phyloP scores from a whole-genome alignment of 495 filamentous ascomycete genomes.

The Trichocladium uniseriatum region DNA sequence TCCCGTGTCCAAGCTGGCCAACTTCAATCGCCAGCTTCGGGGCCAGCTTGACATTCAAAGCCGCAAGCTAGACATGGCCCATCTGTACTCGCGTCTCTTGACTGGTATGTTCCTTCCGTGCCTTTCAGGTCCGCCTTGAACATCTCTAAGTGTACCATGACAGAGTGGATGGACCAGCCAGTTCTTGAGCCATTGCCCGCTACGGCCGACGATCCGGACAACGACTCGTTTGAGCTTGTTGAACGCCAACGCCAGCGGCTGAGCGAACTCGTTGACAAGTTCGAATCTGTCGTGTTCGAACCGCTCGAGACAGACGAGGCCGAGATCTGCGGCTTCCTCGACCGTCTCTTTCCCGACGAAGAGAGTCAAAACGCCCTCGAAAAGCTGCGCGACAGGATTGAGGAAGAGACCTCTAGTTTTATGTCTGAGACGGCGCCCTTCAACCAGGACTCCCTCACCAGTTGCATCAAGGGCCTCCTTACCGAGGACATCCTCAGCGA shows the following conservation, averaged over 20 bases:
- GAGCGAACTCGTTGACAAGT: conserved; percentile 42
- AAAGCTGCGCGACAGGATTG: conserved; percentile 16
- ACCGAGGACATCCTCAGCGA: conserved; percentile 50
- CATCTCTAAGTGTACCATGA: background rate
- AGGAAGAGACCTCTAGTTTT: conserved; percentile 6
- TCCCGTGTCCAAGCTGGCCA: conserved; percentile 23
- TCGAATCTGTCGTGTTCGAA: conserved; percentile 52
- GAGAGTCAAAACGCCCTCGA: conserved; percentile 27
- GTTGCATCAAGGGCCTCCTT: conserved; percentile 46
- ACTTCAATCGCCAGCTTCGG: conserved; percentile 36
- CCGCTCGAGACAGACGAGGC: conserved; percentile 37
- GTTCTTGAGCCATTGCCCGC: conserved; percentile 12
- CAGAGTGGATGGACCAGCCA: conserved; percentile 47
- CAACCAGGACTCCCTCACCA: conserved; percentile 19
- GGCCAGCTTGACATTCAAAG: conserved; percentile 37
- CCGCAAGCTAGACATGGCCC: conserved; percentile 48
- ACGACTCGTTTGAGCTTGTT: conserved; percentile 28
- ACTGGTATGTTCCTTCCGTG: conserved; percentile 20
- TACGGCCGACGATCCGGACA: conserved; percentile 13
- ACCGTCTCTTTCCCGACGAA: conserved; percentile 40
- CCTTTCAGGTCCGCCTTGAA: background rate
- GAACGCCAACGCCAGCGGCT: conserved; percentile 41
- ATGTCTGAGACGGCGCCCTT: conserved; percentile 23
- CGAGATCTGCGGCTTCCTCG: conserved; percentile 44
- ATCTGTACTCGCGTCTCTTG: conserved; percentile 52